These are phyloP conservation scores for Flaveria linearis DNA, from an alignment of 129 eudicot species.

Conservation along the genomic window DNA sequence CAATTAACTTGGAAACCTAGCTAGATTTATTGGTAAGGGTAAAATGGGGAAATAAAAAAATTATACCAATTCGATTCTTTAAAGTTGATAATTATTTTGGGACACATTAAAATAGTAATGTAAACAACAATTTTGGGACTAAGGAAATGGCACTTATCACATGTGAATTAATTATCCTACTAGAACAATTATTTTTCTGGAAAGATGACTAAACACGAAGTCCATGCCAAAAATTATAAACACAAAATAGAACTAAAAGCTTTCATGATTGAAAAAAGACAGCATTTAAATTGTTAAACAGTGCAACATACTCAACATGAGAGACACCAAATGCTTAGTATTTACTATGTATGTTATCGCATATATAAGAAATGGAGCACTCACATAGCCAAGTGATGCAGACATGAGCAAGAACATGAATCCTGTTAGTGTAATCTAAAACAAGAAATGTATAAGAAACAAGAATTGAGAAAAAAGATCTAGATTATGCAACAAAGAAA, in stretches of 20 bases:
- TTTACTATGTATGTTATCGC: neutral
- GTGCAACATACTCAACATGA: neutral
- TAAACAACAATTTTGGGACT: too few species aligned
- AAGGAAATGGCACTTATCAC: too few species aligned
- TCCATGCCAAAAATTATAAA: neutral
- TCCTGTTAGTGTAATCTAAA: constrained; percentile 91
- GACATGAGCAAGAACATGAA: constrained; percentile 81
- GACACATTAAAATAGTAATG: too few species aligned
- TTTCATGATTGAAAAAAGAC: neutral
- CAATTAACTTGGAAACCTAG: neutral
- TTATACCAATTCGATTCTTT: too few species aligned
- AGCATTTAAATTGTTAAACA: neutral
- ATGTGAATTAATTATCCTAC: too few species aligned
- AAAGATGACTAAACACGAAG: neutral
- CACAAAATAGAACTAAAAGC: neutral
- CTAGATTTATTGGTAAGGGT: neutral
- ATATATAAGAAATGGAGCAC: constrained; percentile 36
- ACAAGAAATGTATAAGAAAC: constrained; percentile 29
- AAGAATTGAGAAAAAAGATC: neutral
- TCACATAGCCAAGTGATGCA: constrained; percentile 92
- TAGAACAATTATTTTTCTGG: too few species aligned
- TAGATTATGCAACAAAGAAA: constrained; percentile 21
- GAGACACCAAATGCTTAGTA: neutral
- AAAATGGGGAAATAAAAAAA: too few species aligned
- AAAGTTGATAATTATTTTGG: too few species aligned